Percentiles rank a stretch among this genome's conserved stretches.
These are phyloP conservation scores for Acephala macrosclerotiorum DNA, from an alignment of 2,329 filamentous ascomycete genomes.

Conservation along the genomic window DNA sequence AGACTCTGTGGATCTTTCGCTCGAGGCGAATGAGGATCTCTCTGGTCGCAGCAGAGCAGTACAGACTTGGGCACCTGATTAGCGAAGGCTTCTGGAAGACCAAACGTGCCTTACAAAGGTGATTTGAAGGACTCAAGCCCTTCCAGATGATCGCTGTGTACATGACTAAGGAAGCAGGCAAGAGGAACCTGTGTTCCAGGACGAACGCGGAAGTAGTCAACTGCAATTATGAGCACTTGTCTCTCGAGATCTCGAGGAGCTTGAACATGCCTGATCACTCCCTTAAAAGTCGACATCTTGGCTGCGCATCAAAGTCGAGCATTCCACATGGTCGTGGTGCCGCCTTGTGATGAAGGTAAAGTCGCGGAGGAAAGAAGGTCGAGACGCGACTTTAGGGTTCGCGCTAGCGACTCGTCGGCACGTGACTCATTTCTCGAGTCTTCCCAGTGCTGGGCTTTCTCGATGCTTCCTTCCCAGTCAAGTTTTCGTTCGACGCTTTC, in stretches of 20 bases:
- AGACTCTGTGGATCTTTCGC: conserved; percentile 80
- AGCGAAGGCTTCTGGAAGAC: conserved; percentile 18
- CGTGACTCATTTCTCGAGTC: neutral
- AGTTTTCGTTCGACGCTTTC: no score
- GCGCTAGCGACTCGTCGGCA: neutral
- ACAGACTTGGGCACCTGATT: conserved; percentile 60
- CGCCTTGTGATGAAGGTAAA: neutral
- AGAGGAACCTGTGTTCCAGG: conserved; percentile 66
- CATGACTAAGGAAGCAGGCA: conserved; percentile 89
- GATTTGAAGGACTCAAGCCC: conserved; percentile 80
- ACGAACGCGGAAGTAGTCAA: conserved; percentile 80
- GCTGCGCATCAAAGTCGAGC: neutral
- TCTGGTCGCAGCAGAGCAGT: conserved; percentile 85
- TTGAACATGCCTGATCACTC: conserved; percentile 63
- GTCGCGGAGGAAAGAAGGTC: neutral
- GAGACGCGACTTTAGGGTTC: neutral
- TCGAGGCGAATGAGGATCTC: conserved; percentile 84
- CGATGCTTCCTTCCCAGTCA: no score
- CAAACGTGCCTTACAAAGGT: conserved; percentile 65
- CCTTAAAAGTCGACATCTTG: conserved; percentile 80
- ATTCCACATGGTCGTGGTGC: neutral
- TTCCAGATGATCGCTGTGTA: conserved; percentile 87
- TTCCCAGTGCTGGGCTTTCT: no score
- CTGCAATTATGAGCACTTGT: conserved; percentile 48
- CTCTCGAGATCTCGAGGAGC: conserved; percentile 9